These are phyloP conservation scores for Phlebiopsis gigantea DNA, from an alignment of 768 basidiomycete species.

Conservation along the genomic window DNA sequence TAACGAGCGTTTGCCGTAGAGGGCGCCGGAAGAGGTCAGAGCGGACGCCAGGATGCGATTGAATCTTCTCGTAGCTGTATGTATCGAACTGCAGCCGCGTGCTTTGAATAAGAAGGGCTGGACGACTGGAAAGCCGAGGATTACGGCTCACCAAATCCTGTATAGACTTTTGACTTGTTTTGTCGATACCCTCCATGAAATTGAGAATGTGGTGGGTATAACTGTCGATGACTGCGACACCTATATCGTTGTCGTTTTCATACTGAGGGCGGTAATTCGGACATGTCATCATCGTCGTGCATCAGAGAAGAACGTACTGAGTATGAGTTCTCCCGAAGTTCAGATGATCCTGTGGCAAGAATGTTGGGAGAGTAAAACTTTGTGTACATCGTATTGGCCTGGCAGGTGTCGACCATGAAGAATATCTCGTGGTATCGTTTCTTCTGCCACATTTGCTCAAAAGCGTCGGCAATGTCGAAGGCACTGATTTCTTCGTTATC, in stretches of 20 bases:
- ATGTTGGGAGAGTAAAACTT: constrained; percentile 93
- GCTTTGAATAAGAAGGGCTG: neutral
- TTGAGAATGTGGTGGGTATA: constrained; percentile 91
- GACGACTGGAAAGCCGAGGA: constrained; percentile 10
- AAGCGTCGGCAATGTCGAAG: constrained; percentile 95
- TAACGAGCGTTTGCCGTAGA: constrained; percentile 54
- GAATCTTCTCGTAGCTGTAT: constrained; percentile 69
- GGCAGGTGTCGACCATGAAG: constrained; percentile 98
- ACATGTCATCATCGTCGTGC: neutral
- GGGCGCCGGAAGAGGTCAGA: constrained; percentile 71
- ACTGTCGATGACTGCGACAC: constrained; percentile 92
- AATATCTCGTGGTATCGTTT: constrained; percentile 92
- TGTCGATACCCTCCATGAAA: constrained; percentile 89
- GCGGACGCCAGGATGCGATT: constrained; percentile 87
- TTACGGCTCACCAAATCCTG: constrained; percentile 80
- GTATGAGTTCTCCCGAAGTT: constrained; percentile 85
- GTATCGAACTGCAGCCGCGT: constrained; percentile 59
- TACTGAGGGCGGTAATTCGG: constrained; percentile 43
- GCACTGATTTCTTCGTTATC: constrained; percentile 98
- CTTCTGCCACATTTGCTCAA: constrained; percentile 99
- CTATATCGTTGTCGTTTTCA: constrained; percentile 90
- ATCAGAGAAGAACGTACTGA: constrained; percentile 50
- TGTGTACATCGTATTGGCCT: constrained; percentile 93
- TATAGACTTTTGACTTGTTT: constrained; percentile 78
- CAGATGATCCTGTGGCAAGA: constrained; percentile 83